Evolutionary conservation across 768 basidiomycete species (phyloP).

Genomic region (Leccinum longicurvipes): DNA sequence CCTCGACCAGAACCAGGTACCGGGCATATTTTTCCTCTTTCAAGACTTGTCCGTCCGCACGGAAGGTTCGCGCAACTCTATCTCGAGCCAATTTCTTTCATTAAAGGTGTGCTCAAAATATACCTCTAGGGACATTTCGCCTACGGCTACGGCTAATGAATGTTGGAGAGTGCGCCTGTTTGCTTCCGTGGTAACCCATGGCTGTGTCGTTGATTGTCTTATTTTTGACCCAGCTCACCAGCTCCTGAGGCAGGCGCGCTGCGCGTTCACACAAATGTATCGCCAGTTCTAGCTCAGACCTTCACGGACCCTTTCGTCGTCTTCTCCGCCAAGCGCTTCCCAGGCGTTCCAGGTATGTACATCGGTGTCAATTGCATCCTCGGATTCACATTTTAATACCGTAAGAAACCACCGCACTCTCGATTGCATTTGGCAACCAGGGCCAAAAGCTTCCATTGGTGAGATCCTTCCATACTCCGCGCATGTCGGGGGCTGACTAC

Average conservation of each 20-base stretch:
- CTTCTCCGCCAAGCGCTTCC: conserved; percentile 91
- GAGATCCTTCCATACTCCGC: conserved; percentile 34
- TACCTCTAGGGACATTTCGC: conserved; percentile 68
- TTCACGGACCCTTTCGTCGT: conserved; percentile 85
- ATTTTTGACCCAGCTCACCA: conserved; percentile 49
- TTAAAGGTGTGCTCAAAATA: conserved; percentile 21
- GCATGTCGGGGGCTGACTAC: conserved; percentile 19
- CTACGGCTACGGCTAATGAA: conserved; percentile 87
- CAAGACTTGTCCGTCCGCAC: conserved; percentile 92
- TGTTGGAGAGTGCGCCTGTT: conserved; percentile 76
- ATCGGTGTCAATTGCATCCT: conserved; percentile 10
- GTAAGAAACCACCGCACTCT: conserved; percentile 82
- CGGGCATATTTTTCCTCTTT: conserved; percentile 93
- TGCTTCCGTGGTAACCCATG: conserved; percentile 10
- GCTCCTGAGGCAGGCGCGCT: conserved; percentile 67
- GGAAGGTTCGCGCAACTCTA: conserved; percentile 59
- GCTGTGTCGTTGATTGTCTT: conserved; percentile 22
- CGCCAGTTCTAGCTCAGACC: conserved; percentile 78
- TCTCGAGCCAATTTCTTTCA: conserved; percentile 20
- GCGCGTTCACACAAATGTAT: conserved; percentile 62
- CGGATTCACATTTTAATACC: conserved; percentile 20
- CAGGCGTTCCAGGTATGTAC: conserved; percentile 80
- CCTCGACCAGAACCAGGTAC: conserved; percentile 77
- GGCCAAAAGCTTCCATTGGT: conserved; percentile 87
- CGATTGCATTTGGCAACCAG: conserved; percentile 86